Conservation (phyloP, 2,329 filamentous ascomycete genomes). For the Cytospora paraplurivora region DNA sequence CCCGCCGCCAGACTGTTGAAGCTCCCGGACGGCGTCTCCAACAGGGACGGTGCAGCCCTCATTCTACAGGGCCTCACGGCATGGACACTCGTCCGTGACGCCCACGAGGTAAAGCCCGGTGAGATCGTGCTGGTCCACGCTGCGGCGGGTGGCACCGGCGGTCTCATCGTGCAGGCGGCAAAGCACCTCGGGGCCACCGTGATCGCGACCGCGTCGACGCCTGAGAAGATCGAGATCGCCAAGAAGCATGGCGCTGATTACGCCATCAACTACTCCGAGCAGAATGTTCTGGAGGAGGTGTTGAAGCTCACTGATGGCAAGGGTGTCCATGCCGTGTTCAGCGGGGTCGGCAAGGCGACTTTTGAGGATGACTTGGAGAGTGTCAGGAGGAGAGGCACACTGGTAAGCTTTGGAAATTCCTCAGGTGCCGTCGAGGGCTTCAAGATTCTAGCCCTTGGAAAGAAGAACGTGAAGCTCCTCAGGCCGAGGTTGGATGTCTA, state of each 20-base stretch:
- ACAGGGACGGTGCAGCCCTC: conserved; percentile 66
- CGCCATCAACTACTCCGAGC: conserved; percentile 68
- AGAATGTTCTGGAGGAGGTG: conserved; percentile 61
- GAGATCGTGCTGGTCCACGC: conserved; percentile 75
- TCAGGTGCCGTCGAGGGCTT: conserved; percentile 62
- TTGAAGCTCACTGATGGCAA: conserved; percentile 69
- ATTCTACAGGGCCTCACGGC: conserved; percentile 83
- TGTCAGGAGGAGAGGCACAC: conserved; percentile 55
- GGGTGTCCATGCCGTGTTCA: conserved; percentile 78
- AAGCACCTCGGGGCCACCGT: conserved; percentile 72
- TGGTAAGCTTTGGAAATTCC: conserved; percentile 69
- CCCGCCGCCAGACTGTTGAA: conserved; percentile 58
- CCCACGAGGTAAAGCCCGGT: conserved; percentile 39
- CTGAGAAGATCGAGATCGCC: conserved; percentile 73
- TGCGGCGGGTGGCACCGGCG: conserved; percentile 79
- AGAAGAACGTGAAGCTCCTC: conserved; percentile 67
- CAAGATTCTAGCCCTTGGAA: conserved; percentile 46
- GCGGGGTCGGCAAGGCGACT: conserved; percentile 81
- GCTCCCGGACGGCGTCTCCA: conserved; percentile 63
- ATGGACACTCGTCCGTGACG: conserved; percentile 75
- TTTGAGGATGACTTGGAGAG: conserved; percentile 46
- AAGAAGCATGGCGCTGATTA: conserved; percentile 71
- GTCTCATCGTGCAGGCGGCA: conserved; percentile 75
- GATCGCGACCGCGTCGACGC: conserved; percentile 77
- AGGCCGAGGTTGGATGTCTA: conserved; percentile 66